Evolutionary conservation across 1,284 basidiomycete genomes (phyloP).

Genomic region (Veloporphyrellus conicus): DNA sequence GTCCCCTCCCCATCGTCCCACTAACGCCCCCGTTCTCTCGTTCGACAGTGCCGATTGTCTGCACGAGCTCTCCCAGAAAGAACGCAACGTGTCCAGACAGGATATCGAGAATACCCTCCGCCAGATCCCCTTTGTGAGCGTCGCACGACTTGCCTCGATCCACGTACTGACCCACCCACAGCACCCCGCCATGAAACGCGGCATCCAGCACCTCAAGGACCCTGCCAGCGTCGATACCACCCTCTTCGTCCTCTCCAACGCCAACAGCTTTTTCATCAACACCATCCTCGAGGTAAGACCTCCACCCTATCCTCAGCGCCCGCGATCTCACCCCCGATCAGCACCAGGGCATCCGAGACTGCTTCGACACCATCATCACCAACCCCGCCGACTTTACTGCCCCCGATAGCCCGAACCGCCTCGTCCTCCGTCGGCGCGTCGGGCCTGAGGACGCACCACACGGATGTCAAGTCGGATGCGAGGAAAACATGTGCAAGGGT

Average conservation of each 20-base stretch:
- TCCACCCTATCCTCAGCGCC: neutral
- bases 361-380: constrained; percentile 87
- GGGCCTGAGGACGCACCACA: constrained; percentile 79
- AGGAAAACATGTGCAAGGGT: constrained; percentile 99
- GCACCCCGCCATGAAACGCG: constrained; percentile 96
- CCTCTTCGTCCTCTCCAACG: constrained; percentile 90
- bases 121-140: constrained; percentile 76
- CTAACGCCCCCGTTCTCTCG: neutral
- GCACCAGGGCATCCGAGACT: constrained; percentile 67
- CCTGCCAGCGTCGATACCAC: constrained; percentile 58
- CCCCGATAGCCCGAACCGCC: constrained; percentile 59
- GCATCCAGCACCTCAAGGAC: constrained; percentile 72
- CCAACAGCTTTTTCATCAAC: constrained; percentile 88
- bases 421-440: constrained; percentile 75
- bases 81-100: constrained; percentile 61
- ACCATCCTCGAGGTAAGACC: constrained; percentile 75
- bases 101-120: constrained; percentile 78
- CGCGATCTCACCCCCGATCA: constrained; percentile 26
- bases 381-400: constrained; percentile 86
- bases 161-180: constrained; percentile 30
- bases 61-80: constrained; percentile 55
- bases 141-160: neutral
- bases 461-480: constrained; percentile 83
- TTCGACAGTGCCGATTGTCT: constrained; percentile 66
- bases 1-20: neutral